A percentile compares a stretch with the other conserved stretches of the same genome.
Evolutionary conservation across 768 basidiomycete species (phyloP).

Genomic region (Symmetrospora coprosmae): DNA sequence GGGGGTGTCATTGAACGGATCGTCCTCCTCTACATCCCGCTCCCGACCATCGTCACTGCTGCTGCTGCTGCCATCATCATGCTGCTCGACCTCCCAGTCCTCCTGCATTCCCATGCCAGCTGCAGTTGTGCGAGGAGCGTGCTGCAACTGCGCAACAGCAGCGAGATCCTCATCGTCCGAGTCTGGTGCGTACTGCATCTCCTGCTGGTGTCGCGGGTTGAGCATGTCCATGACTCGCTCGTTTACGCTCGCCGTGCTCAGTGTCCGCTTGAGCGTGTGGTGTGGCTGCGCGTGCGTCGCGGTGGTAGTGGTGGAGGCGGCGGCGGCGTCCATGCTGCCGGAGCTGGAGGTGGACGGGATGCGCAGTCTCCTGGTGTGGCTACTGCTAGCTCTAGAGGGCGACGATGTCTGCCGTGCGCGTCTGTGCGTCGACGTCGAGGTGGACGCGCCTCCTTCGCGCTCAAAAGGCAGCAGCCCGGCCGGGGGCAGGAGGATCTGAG

Average conservation of each 20-base stretch:
- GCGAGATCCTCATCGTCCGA: background rate
- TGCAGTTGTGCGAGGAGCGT: background rate
- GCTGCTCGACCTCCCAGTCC: slow-evolving; percentile 9
- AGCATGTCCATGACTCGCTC: slow-evolving; percentile 15
- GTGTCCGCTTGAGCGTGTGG: slow-evolving; percentile 7
- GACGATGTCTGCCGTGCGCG: too few relatives aligned
- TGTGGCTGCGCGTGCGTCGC: background rate
- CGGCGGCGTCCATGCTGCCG: background rate
- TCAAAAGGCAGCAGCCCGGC: slow-evolving; percentile 8
- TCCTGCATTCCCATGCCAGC: slow-evolving; percentile 2
- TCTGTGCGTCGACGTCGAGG: too few relatives aligned
- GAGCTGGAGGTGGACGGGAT: background rate
- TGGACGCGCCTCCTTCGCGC: background rate
- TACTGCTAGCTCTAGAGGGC: background rate
- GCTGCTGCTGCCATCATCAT: background rate
- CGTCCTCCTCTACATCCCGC: background rate
- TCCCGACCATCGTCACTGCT: background rate
- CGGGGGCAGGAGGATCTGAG: slow-evolving; percentile 4
- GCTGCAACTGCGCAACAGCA: background rate
- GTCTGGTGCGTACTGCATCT: too few relatives aligned
- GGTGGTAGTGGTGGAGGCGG: background rate
- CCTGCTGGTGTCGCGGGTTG: slow-evolving; percentile 1
- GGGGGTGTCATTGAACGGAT: background rate
- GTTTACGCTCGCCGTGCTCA: slow-evolving; percentile 11
- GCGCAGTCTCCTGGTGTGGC: background rate